Conservation (phyloP, 2,329 filamentous ascomycete genomes). For the Pseudogymnoascus sp. region DNA sequence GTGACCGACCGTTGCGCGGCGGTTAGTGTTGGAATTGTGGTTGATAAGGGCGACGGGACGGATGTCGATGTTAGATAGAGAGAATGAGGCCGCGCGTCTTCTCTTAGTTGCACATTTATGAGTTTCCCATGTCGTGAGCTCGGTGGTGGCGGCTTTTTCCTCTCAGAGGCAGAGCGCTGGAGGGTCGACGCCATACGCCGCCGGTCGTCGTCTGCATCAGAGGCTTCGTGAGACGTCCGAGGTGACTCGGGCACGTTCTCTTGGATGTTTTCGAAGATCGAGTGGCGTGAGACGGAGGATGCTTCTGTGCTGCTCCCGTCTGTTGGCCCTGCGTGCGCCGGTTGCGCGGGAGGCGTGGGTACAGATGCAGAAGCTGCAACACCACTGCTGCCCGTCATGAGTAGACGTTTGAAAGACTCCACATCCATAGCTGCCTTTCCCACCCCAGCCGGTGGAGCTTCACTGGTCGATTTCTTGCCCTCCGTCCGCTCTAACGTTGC, state of each 20-base stretch:
- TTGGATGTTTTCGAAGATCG: slow-evolving; percentile 44
- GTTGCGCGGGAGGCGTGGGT: slow-evolving; percentile 22
- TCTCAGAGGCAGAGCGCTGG: slow-evolving; percentile 34
- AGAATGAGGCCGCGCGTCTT: slow-evolving; percentile 22
- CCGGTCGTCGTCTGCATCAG: slow-evolving; percentile 45
- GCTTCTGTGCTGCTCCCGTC: slow-evolving; percentile 49
- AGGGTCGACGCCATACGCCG: slow-evolving; percentile 26
- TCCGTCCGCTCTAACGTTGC: slow-evolving; percentile 39
- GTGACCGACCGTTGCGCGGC: slow-evolving; percentile 34
- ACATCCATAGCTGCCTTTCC: slow-evolving; percentile 54
- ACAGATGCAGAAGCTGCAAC: slow-evolving; percentile 22
- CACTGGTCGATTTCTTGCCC: slow-evolving; percentile 14
- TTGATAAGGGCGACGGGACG: slow-evolving; percentile 19
- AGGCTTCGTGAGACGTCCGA: slow-evolving; percentile 50
- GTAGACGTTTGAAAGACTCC: slow-evolving; percentile 65
- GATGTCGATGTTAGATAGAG: slow-evolving; percentile 8
- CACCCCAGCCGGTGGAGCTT: slow-evolving; percentile 18
- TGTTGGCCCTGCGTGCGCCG: slow-evolving; percentile 25
- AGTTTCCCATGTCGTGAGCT: slow-evolving; percentile 72
- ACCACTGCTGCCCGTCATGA: slow-evolving; percentile 62
- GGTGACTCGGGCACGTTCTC: slow-evolving; percentile 39
- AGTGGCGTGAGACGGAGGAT: slow-evolving; percentile 51
- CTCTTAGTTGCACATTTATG: slow-evolving; percentile 45
- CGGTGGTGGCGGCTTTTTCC: slow-evolving; percentile 64
- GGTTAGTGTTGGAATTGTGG: slow-evolving; percentile 17